Conservation (phyloP, 192 early-diverging fungal genomes). For the Tieghemiomyces parasiticus region DNA sequence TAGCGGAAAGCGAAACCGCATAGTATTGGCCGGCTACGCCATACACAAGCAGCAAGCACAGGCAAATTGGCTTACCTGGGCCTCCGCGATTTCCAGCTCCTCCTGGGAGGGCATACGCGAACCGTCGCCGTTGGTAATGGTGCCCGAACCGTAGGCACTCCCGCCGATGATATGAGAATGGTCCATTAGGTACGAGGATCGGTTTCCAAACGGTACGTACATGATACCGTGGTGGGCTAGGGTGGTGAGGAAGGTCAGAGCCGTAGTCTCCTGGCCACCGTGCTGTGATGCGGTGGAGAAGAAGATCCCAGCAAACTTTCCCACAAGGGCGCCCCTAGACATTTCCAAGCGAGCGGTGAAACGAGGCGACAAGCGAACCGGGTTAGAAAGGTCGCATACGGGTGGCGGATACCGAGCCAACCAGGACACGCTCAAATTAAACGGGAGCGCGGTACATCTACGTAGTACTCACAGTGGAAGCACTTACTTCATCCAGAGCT, state of each 20-base stretch:
- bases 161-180: conserved; percentile 49
- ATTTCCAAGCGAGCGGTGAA: not conserved
- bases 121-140: conserved; percentile 48
- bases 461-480: not conserved
- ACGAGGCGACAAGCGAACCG: not conserved
- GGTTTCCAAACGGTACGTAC: conserved; percentile 57
- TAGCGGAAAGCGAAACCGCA: not conserved
- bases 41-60: not conserved
- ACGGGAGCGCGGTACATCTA: too few relatives aligned
- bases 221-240: conserved; percentile 68
- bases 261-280: conserved; percentile 68
- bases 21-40: not conserved
- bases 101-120: conserved; percentile 34
- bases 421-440: not conserved
- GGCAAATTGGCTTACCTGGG: conserved; percentile 21
- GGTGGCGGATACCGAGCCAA: not conserved
- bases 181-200: conserved; percentile 28
- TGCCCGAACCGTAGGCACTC: conserved; percentile 48
- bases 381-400: not conserved
- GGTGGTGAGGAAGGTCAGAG: conserved; percentile 43
- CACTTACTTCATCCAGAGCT: conserved; percentile 22
- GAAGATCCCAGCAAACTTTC: conserved; percentile 62
- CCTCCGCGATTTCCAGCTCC: conserved; percentile 39
- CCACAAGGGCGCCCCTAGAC: conserved; percentile 32
- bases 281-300: conserved; percentile 58